Evolutionary conservation across 306 rosid genomes (phyloP).

Genomic region (Bauhinia variegata): DNA sequence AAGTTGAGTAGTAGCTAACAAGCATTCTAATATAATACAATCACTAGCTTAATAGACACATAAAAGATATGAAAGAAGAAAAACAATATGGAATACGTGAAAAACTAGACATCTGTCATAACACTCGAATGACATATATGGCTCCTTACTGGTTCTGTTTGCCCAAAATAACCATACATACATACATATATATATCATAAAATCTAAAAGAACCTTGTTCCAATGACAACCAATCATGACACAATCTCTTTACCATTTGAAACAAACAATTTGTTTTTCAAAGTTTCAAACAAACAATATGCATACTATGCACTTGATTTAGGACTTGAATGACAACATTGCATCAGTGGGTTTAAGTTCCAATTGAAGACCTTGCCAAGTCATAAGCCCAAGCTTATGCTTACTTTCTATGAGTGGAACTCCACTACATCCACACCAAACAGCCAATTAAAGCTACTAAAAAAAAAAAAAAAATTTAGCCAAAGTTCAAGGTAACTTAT

Average conservation of each 20-base stretch:
- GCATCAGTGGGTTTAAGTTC: constrained; percentile 79
- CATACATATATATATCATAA: neutral
- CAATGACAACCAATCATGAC: constrained; percentile 3
- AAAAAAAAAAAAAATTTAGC: neutral
- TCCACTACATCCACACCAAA: too few species aligned
- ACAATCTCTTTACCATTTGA: constrained; percentile 2
- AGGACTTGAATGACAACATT: constrained; percentile 60
- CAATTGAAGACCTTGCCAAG: constrained; percentile 67
- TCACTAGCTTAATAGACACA: constrained; percentile 13
- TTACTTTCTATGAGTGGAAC: too few species aligned
- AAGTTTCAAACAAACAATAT: too few species aligned
- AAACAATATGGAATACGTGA: neutral
- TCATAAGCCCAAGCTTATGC: constrained; percentile 10
- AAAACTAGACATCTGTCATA: constrained; percentile 7
- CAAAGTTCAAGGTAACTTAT: constrained; percentile 21
- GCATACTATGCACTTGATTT: constrained; percentile 77
- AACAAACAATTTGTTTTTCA: constrained; percentile 10
- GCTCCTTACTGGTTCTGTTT: too few species aligned
- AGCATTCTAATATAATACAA: constrained; percentile 30
- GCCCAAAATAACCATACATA: constrained; percentile 8
- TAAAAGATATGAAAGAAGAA: constrained; percentile 19
- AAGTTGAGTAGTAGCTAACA: constrained; percentile 30
- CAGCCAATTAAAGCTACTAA: too few species aligned
- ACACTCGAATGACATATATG: neutral
- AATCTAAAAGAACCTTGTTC: neutral